phyloP scores from a whole-genome alignment of 352 stramenopile genomes.

The Poterioochromonas sp. region DNA sequence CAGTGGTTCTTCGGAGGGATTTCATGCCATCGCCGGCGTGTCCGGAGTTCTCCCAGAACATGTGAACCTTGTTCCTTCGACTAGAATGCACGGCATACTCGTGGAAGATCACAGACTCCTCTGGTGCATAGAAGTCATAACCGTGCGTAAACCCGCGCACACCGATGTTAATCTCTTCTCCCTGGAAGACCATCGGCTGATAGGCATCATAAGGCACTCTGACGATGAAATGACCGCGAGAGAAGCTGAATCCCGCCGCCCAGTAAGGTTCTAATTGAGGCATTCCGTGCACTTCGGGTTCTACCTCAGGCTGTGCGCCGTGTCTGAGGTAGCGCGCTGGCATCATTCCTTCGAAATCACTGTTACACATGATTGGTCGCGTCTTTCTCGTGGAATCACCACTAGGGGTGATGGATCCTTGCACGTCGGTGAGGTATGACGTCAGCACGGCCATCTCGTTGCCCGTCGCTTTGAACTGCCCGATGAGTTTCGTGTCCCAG shows the following conservation, averaged over 20 bases:
- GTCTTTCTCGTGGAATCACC: constrained; percentile 46
- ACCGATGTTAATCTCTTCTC: constrained; percentile 49
- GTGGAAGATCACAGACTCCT: constrained; percentile 60
- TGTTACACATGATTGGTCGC: constrained; percentile 63
- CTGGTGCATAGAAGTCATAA: constrained; percentile 62
- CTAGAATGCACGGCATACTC: constrained; percentile 50
- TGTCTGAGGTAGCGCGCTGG: constrained; percentile 54
- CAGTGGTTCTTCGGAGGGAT: constrained; percentile 1
- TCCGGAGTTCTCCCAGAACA: constrained; percentile 33
- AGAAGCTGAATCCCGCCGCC: constrained; percentile 63
- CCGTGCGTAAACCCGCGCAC: constrained; percentile 58
- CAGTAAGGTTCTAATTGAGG: constrained; percentile 59
- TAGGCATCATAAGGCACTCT: constrained; percentile 65
- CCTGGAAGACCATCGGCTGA: constrained; percentile 60
- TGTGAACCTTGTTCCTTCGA: constrained; percentile 32
- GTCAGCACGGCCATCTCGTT: constrained; percentile 60
- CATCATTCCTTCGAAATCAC: constrained; percentile 48
- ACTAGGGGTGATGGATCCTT: constrained; percentile 48
- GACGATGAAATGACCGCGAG: constrained; percentile 58
- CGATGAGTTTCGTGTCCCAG: constrained; percentile 59
- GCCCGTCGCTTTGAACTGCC: constrained; percentile 51
- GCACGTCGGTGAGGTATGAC: constrained; percentile 59
- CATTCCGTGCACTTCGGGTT: constrained; percentile 49
- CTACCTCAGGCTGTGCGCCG: constrained; percentile 52
- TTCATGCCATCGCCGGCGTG: constrained; percentile 11